phyloP scores from a whole-genome alignment of 1,139 yeast genomes.

The Taphrina wiesneri region DNA sequence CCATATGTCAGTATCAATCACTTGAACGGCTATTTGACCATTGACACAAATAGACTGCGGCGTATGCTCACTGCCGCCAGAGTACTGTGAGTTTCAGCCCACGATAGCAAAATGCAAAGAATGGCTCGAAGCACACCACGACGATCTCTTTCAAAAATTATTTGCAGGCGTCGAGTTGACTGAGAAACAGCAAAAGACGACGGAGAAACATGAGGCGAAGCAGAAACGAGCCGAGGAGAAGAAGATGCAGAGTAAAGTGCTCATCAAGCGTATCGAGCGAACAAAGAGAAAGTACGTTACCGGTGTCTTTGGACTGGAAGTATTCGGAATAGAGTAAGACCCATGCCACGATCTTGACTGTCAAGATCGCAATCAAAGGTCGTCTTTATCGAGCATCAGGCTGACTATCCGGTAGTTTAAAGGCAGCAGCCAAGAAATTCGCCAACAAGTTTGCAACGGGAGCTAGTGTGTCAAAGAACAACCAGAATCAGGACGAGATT shows the following conservation, averaged over 20 bases:
- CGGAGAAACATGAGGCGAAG: constrained; percentile 80
- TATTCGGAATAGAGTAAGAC: constrained; percentile 65
- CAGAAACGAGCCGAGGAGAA: constrained; percentile 81
- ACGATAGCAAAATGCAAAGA: constrained; percentile 77
- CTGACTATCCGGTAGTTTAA: constrained; percentile 49
- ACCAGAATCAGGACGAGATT: constrained; percentile 88
- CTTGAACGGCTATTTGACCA: neutral
- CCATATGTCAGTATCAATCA: neutral
- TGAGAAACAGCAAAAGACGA: constrained; percentile 82
- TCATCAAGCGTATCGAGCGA: constrained; percentile 84
- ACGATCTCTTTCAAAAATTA: constrained; percentile 58
- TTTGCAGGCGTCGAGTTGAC: constrained; percentile 62
- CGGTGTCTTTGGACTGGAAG: constrained; percentile 83
- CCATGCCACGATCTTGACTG: neutral
- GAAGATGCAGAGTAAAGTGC: constrained; percentile 74
- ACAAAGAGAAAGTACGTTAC: constrained; percentile 86
- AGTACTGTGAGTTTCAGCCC: constrained; percentile 88
- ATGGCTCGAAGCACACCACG: constrained; percentile 68
- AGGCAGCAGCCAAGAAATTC: constrained; percentile 86
- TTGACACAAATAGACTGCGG: constrained; percentile 26
- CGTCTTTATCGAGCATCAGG: neutral
- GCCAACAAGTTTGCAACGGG: constrained; percentile 97
- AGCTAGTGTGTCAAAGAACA: constrained; percentile 88
- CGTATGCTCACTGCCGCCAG: constrained; percentile 26
- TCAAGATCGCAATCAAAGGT: neutral